Percentiles rank a stretch among this genome's conserved stretches.
Evolutionary conservation across 2,329 filamentous ascomycete genomes (phyloP).

Genomic region (Akanthomyces muscarius): DNA sequence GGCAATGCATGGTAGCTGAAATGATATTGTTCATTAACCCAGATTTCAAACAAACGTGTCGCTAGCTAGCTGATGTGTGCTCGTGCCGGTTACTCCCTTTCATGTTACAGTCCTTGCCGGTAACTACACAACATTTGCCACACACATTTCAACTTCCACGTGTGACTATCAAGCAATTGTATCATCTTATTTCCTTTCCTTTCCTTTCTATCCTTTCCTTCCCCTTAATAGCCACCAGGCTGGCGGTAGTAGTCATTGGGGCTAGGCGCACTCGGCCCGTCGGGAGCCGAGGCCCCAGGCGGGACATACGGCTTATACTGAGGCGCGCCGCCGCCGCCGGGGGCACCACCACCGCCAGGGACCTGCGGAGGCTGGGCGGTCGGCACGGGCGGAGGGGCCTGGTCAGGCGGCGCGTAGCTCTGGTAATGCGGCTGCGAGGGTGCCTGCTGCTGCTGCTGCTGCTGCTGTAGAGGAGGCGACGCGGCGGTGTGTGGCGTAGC

Average conservation of each 20-base stretch:
- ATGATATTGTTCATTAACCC: not conserved
- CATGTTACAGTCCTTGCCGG: not conserved
- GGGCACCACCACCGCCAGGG: slow-evolving; percentile 28
- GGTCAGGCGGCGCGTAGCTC: slow-evolving; percentile 36
- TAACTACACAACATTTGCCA: not conserved
- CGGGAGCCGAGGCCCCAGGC: slow-evolving; percentile 30
- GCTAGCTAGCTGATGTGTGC: slow-evolving; percentile 13
- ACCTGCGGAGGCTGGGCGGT: slow-evolving; percentile 31
- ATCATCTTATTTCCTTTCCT: not conserved
- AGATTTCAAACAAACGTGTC: slow-evolving; percentile 3
- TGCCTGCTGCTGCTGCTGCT: slow-evolving; percentile 24
- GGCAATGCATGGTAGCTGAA: not conserved
- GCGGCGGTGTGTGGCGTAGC: slow-evolving; percentile 27
- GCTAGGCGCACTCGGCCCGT: slow-evolving; percentile 46
- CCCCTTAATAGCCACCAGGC: slow-evolving; percentile 30
- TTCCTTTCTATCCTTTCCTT: not conserved
- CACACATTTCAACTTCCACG: too few relatives aligned
- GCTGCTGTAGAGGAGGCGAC: slow-evolving; percentile 28
- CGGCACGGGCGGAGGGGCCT: slow-evolving; percentile 41
- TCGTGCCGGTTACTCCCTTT: not conserved
- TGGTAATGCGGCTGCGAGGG: slow-evolving; percentile 38
- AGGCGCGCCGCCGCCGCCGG: slow-evolving; percentile 31
- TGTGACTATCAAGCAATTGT: too few relatives aligned
- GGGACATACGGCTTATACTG: slow-evolving; percentile 62
- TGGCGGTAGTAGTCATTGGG: slow-evolving; percentile 56